Conservation (phyloP, 768 basidiomycete species). For the Trametopsis cervina region DNA sequence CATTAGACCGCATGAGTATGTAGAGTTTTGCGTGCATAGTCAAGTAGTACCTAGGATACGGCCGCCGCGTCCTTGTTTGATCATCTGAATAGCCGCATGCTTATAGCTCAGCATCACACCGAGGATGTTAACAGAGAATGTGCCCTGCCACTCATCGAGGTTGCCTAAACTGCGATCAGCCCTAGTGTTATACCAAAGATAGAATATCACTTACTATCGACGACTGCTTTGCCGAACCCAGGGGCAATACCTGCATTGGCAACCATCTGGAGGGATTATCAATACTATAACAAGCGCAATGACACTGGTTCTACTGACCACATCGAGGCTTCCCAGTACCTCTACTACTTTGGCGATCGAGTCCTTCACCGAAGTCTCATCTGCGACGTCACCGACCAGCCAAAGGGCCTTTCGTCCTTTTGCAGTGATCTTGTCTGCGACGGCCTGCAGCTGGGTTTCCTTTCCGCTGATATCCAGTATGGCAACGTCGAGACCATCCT, state of each 20-base stretch:
- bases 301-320: slow-evolving; percentile 27
- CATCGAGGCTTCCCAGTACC: slow-evolving; percentile 38
- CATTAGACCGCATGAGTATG: neutral
- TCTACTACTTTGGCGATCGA: slow-evolving; percentile 28
- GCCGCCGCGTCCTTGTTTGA: slow-evolving; percentile 34
- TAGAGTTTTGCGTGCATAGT: neutral
- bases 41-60: slow-evolving; percentile 29
- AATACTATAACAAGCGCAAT: neutral
- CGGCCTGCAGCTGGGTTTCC: slow-evolving; percentile 6
- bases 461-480: slow-evolving; percentile 15
- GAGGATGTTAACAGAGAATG: slow-evolving; percentile 32
- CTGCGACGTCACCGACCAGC: slow-evolving; percentile 33
- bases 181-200: neutral
- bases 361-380: slow-evolving; percentile 34
- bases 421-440: slow-evolving; percentile 14
- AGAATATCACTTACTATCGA: slow-evolving; percentile 13
- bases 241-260: slow-evolving; percentile 20
- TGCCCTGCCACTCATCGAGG: slow-evolving; percentile 27
- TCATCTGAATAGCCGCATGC: slow-evolving; percentile 32
- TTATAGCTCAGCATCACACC: slow-evolving; percentile 36
- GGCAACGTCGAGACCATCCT: slow-evolving; percentile 20
- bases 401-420: slow-evolving; percentile 19
- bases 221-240: slow-evolving; percentile 5
- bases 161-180: slow-evolving; percentile 8
- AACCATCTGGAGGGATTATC: slow-evolving; percentile 17